phyloP scores from a whole-genome alignment of 495 filamentous ascomycete genomes.

The Astrothelium macrocarpum region DNA sequence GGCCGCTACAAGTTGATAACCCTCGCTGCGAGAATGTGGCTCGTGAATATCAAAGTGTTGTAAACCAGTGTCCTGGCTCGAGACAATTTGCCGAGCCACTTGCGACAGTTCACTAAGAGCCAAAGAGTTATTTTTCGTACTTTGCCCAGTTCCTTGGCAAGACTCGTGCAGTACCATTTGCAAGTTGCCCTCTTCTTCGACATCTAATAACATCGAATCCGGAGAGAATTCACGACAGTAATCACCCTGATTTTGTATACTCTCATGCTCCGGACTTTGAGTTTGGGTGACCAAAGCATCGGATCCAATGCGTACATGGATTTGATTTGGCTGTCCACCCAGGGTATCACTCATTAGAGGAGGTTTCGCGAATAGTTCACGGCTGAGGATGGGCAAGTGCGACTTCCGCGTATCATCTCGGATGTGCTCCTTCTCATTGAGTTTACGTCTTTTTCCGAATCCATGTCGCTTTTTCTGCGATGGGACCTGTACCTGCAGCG shows the following conservation, averaged over 20 bases:
- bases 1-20: background rate
- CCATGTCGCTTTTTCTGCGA: slow-evolving; percentile 16
- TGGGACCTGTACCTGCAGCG: slow-evolving; percentile 22
- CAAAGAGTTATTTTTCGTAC: background rate
- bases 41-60: background rate
- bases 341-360: slow-evolving; percentile 20
- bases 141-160: background rate
- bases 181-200: slow-evolving; percentile 7
- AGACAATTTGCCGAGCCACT: background rate
- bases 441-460: slow-evolving; percentile 31
- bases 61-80: background rate
- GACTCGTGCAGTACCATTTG: background rate
- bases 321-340: slow-evolving; percentile 1
- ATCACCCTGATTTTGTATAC: slow-evolving; percentile 8
- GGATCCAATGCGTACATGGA: slow-evolving; percentile 27
- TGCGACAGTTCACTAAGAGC: background rate
- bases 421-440: slow-evolving; percentile 8
- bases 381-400: slow-evolving; percentile 4
- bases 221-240: slow-evolving; percentile 16
- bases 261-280: slow-evolving; percentile 11
- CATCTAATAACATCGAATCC: slow-evolving; percentile 30
- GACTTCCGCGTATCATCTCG: background rate
- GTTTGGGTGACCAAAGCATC: slow-evolving; percentile 26
- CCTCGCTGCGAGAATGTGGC: background rate
- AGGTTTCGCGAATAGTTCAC: slow-evolving; percentile 1